Base-by-base conservation (phyloP, 768 basidiomycete species). In the Lentinula detonsa region DNA sequence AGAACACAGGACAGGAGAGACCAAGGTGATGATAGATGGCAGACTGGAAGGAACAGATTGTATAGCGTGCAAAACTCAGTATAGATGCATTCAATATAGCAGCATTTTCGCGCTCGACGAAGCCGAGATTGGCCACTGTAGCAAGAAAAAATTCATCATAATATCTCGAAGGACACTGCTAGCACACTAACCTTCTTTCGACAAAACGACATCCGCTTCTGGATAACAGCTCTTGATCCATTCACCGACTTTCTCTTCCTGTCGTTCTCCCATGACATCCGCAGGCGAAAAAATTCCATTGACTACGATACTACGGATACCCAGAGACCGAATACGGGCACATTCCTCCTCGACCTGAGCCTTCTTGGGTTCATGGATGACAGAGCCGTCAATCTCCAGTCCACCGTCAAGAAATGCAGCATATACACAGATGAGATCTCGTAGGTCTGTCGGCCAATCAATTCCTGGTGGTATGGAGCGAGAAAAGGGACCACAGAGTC, bases 81-180 rank as follows among this genome's bases (percentile, higher is more conserved):
- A 85, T 77, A 16, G 84, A 79, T 4, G 85, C 83, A 65, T 85
- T 86, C 65, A 85, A 74, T 59, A 86, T 84, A 23, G 82, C 67
- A 0, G 85, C 84, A 56, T 86, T 85, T 67, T 86, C 85, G 35
- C 85, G 78, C 63, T 83, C 81, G 16, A 85, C 70, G 54, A 85
- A 73, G 49, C 81, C 80, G 40, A 83, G 73, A 61, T 79, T 76
- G 15, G 78, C 82, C 50, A 82, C 81, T 76, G 55, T 1, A 39
- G 9, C 7, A 59, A 35, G 21, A 15, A 42, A 39, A 48, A 11
- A 45, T 51, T 61, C 28, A 60, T 15, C 55, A 11, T 23, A 57
- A 48, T 31, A 6, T 13, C 15, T 9, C 2, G 48, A 9, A 48
- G 10, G 40, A 40, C 39, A 55, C 28, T 37, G 23, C 31, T 28